phyloP scores from a whole-genome alignment of 1,139 yeast species.

The Yamadazyma diospyri region DNA sequence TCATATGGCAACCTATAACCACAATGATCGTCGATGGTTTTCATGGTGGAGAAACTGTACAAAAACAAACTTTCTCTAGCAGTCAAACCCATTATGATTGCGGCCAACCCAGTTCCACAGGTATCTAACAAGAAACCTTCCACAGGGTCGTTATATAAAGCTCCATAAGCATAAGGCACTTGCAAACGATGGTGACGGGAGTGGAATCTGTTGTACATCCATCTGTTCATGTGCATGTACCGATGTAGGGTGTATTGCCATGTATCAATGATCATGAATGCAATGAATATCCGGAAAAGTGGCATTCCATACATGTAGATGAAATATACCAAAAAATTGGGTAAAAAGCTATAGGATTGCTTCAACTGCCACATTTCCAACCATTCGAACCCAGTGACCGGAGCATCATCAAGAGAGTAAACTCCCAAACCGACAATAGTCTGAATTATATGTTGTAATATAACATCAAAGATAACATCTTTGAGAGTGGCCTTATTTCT shows the following conservation, averaged over 20 bases:
- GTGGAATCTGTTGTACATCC: constrained; percentile 76
- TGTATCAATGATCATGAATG: constrained; percentile 76
- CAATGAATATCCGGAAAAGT: constrained; percentile 49
- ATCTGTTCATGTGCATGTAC: constrained; percentile 78
- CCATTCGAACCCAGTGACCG: constrained; percentile 72
- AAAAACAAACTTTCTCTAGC: constrained; percentile 74
- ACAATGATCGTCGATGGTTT: constrained; percentile 97
- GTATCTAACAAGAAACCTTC: constrained; percentile 94
- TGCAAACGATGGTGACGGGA: constrained; percentile 92
- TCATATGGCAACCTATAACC: constrained; percentile 92
- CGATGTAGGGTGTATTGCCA: constrained; percentile 96
- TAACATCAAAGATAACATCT: constrained; percentile 77
- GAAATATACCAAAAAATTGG: constrained; percentile 42
- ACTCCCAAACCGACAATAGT: constrained; percentile 61
- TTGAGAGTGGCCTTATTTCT: constrained; percentile 70
- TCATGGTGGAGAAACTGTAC: constrained; percentile 85
- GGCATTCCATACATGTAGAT: constrained; percentile 63
- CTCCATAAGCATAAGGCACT: constrained; percentile 97
- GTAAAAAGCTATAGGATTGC: constrained; percentile 36
- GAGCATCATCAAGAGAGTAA: constrained; percentile 55
- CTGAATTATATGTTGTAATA: constrained; percentile 81
- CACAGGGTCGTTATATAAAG: constrained; percentile 86
- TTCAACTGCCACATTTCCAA: constrained; percentile 60
- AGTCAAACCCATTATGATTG: constrained; percentile 56
- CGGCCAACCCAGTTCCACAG: constrained; percentile 84